Percentiles rank a stretch among this genome's conserved stretches.
Conservation (phyloP, 495 filamentous ascomycete species). For the Aspergillus coremiiformis region DNA sequence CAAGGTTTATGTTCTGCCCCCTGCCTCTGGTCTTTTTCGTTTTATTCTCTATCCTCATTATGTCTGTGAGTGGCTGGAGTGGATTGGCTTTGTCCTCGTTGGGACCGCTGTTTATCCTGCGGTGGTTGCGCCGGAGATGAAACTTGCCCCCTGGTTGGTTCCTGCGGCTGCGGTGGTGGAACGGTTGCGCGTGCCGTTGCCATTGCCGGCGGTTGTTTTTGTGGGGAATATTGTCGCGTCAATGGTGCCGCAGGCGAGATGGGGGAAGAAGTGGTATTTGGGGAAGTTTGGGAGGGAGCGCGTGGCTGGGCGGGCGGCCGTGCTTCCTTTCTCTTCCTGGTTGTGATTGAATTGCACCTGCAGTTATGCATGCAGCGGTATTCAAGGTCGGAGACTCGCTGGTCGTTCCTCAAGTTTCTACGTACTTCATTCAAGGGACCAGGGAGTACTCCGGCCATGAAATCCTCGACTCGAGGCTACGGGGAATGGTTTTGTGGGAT, state of each 20-base stretch:
- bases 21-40: conserved; percentile 71
- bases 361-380: not conserved
- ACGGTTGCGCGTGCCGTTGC: conserved; percentile 23
- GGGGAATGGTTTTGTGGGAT: not conserved
- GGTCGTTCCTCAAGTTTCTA: not conserved
- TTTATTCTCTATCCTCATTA: conserved; percentile 89
- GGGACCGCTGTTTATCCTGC: conserved; percentile 30
- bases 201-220: conserved; percentile 68
- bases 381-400: not conserved
- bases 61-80: conserved; percentile 92
- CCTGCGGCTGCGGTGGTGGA: conserved; percentile 45
- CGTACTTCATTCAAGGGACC: too few species aligned
- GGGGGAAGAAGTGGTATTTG: conserved; percentile 81
- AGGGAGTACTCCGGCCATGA: too few species aligned
- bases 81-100: conserved; percentile 79
- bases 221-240: conserved; percentile 78
- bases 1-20: conserved; percentile 91
- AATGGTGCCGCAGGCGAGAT: conserved; percentile 84
- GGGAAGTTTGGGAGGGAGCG: conserved; percentile 76
- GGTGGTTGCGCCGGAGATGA: conserved; percentile 4
- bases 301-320: conserved; percentile 67
- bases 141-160: conserved; percentile 43
- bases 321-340: conserved; percentile 64
- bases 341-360: conserved; percentile 18
- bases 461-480: too few species aligned